Conservation (phyloP, 768 basidiomycete species). For the Tubosaeta sp. region DNA sequence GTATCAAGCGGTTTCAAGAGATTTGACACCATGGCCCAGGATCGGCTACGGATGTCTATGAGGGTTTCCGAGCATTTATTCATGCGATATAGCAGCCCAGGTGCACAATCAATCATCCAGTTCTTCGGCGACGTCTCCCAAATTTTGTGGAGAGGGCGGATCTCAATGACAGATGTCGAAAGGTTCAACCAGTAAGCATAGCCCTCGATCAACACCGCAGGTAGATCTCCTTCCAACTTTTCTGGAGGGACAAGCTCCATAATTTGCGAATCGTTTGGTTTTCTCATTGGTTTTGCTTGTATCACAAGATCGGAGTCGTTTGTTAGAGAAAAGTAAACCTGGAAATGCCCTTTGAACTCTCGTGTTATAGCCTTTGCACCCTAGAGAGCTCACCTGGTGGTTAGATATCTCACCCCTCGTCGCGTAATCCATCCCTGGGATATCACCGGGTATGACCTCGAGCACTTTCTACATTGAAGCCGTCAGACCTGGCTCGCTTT, state of each 20-base stretch:
- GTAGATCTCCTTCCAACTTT: conserved; percentile 23
- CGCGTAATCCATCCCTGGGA: conserved; percentile 22
- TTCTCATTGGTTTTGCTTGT: not conserved
- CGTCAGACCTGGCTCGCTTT: not conserved
- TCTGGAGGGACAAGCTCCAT: conserved; percentile 22
- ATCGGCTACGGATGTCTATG: conserved; percentile 26
- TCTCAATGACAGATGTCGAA: conserved; percentile 19
- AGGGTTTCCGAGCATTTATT: conserved; percentile 7
- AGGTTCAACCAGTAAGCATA: conserved; percentile 31
- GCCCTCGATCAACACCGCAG: conserved; percentile 15
- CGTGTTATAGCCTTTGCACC: not conserved
- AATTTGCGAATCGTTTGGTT: not conserved
- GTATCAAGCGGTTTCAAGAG: conserved; percentile 22
- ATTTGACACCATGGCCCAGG: conserved; percentile 25
- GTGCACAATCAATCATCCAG: conserved; percentile 19
- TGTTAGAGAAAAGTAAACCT: conserved; percentile 16
- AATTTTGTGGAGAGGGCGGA: conserved; percentile 19
- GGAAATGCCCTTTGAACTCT: not conserved
- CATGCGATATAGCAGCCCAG: conserved; percentile 3
- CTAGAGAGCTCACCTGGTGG: conserved; percentile 13
- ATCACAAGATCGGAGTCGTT: conserved; percentile 8
- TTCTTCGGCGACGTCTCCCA: conserved; percentile 25
- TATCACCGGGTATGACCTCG: conserved; percentile 16
- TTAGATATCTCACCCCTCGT: conserved; percentile 13
- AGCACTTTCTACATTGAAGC: conserved; percentile 11